Percentiles rank a stretch among this genome's conserved stretches.
These are phyloP conservation scores for Daldinia caldariorum DNA, from an alignment of 495 filamentous ascomycete genomes.

Conservation along the genomic window DNA sequence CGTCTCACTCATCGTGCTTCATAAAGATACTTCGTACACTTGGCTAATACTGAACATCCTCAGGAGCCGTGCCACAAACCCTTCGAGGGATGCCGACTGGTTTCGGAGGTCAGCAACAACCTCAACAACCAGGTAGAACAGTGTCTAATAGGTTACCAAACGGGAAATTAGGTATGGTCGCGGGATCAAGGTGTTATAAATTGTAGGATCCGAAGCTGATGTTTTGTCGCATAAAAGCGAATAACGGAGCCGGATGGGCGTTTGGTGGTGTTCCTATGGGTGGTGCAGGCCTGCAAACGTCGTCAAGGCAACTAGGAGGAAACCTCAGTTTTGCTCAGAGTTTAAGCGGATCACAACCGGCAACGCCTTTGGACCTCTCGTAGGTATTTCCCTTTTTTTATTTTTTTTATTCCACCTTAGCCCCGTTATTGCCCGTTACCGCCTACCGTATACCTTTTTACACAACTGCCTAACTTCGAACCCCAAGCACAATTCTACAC, in stretches of 20 bases:
- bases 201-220: constrained; percentile 48
- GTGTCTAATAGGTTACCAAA: constrained; percentile 77
- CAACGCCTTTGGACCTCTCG: constrained; percentile 80
- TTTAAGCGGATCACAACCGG: constrained; percentile 77
- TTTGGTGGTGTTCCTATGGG: constrained; percentile 78
- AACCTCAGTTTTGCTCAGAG: constrained; percentile 84
- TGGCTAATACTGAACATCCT: constrained; percentile 46
- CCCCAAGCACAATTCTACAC: not conserved
- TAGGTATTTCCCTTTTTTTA: too few species aligned
- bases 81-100: constrained; percentile 73
- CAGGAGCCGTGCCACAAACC: constrained; percentile 74
- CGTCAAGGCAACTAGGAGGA: constrained; percentile 65
- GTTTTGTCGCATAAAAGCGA: constrained; percentile 54
- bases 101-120: constrained; percentile 73
- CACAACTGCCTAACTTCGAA: not conserved
- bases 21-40: constrained; percentile 26
- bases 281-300: constrained; percentile 61
- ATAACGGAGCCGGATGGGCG: constrained; percentile 76
- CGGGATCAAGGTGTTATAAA: constrained; percentile 17
- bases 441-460: not conserved
- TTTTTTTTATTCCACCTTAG: constrained; percentile 15
- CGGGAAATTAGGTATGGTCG: constrained; percentile 72
- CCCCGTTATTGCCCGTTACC: not conserved
- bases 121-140: constrained; percentile 68
- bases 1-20: not conserved